These are phyloP conservation scores for Lasiosphaeriaceae sp. DNA, from an alignment of 495 filamentous ascomycete species.

Conservation along the genomic window DNA sequence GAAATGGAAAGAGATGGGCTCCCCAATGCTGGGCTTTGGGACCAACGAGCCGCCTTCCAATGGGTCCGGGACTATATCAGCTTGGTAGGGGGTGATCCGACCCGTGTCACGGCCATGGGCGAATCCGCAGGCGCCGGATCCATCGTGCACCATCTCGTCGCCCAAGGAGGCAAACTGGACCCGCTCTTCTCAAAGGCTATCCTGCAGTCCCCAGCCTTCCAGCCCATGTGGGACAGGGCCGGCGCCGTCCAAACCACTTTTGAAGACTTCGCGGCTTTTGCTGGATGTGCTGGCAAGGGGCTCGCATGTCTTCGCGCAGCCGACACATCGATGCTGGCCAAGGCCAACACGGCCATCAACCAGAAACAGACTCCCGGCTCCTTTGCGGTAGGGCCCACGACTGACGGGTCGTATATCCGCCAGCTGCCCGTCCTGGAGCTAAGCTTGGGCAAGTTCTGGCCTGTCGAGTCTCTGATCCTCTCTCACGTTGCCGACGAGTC, in stretches of 20 bases:
- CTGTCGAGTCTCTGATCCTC: slow-evolving; percentile 37
- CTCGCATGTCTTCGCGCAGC: slow-evolving; percentile 41
- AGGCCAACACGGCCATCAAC: slow-evolving; percentile 38
- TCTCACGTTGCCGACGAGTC: slow-evolving; percentile 40
- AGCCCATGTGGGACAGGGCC: slow-evolving; percentile 37
- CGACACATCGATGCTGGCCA: slow-evolving; percentile 30
- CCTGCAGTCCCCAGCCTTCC: slow-evolving; percentile 48
- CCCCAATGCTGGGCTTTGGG: slow-evolving; percentile 49
- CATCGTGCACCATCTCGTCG: slow-evolving; percentile 64
- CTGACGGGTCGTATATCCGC: slow-evolving; percentile 43
- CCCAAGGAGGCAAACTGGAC: slow-evolving; percentile 47
- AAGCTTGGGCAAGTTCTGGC: slow-evolving; percentile 40
- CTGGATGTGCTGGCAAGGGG: slow-evolving; percentile 44
- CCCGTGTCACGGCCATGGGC: slow-evolving; percentile 62
- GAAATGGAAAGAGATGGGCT: slow-evolving; percentile 42
- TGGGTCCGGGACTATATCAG: slow-evolving; percentile 67
- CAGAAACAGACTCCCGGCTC: slow-evolving; percentile 31
- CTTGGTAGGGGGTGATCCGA: slow-evolving; percentile 62
- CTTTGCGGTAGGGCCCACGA: slow-evolving; percentile 41
- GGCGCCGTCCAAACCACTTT: slow-evolving; percentile 37
- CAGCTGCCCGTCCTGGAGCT: slow-evolving; percentile 44
- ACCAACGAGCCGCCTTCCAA: slow-evolving; percentile 51
- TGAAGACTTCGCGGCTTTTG: slow-evolving; percentile 38
- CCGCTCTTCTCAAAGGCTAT: slow-evolving; percentile 46
- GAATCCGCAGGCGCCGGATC: slow-evolving; percentile 63